These are phyloP conservation scores for Aspergillus calidoustus DNA, from an alignment of 2,329 filamentous ascomycete genomes.

Conservation along the genomic window DNA sequence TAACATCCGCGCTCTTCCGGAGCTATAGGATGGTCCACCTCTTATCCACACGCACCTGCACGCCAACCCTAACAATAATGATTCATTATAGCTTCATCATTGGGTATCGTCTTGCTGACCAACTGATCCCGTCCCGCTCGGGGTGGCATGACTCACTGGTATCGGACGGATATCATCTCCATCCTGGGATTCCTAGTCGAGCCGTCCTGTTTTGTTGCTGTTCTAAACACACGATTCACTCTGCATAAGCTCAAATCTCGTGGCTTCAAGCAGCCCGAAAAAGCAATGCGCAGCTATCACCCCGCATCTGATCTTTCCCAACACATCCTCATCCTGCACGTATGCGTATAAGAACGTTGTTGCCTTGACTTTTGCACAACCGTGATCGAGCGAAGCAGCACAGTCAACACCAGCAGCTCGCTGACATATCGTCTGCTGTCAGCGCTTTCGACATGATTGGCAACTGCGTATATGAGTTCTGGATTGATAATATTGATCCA, in stretches of 20 bases:
- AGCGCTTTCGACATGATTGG: neutral
- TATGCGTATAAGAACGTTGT: neutral
- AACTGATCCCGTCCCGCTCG: neutral
- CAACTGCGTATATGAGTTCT: neutral
- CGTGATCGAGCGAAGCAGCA: neutral
- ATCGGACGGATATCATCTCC: neutral
- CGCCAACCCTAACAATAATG: neutral
- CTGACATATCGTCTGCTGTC: neutral
- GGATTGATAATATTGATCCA: neutral
- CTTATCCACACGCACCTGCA: conserved; percentile 13
- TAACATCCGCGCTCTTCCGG: conserved; percentile 15
- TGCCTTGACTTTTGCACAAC: neutral
- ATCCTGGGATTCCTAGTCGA: neutral
- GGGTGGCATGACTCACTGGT: conserved; percentile 16
- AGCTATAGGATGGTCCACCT: neutral
- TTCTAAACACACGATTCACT: neutral
- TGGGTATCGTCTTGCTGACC: neutral
- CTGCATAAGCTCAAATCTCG: neutral
- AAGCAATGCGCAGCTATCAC: neutral
- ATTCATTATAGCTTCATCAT: conserved; percentile 3
- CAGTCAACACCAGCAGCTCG: neutral
- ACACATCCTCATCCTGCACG: neutral
- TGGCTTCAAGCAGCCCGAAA: neutral
- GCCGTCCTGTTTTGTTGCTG: neutral
- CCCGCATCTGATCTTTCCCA: neutral